A percentile compares a stretch with the other conserved stretches of the same genome.
Evolutionary conservation across 1,139 yeast genomes (phyloP).

Genomic region (Hanseniaspora uvarum): DNA sequence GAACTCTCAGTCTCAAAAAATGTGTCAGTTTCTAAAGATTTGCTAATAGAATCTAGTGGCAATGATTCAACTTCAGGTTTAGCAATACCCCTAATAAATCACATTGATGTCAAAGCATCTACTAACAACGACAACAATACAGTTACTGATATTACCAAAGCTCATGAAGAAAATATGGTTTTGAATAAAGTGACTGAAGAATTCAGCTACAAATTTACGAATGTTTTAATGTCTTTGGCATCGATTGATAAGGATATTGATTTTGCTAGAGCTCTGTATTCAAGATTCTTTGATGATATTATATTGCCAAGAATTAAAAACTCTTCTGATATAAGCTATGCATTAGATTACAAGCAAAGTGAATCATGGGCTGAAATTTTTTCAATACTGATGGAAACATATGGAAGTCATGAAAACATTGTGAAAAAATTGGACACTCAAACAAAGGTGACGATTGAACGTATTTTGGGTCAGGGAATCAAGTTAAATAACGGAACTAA

Average conservation of each 20-base stretch:
- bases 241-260: slow-evolving; percentile 11
- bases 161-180: not conserved
- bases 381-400: not conserved
- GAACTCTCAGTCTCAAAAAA: not conserved
- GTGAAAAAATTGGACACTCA: not conserved
- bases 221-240: slow-evolving; percentile 5
- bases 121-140: not conserved
- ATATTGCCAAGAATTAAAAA: not conserved
- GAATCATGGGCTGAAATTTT: slow-evolving; percentile 8
- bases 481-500: not conserved
- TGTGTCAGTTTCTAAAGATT: not conserved
- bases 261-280: slow-evolving; percentile 6
- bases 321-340: not conserved
- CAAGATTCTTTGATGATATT: not conserved
- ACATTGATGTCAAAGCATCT: not conserved
- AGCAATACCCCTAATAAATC: not conserved
- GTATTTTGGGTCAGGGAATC: not conserved
- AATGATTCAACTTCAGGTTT: not conserved
- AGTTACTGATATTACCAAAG: not conserved
- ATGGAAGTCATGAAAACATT: not conserved
- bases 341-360: slow-evolving; percentile 2
- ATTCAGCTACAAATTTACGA: slow-evolving; percentile 2
- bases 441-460: not conserved
- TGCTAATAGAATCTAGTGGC: not conserved
- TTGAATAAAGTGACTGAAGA: not conserved